Evolutionary conservation across 2,329 filamentous ascomycete genomes (phyloP).

Genomic region (Septoria petroselini): DNA sequence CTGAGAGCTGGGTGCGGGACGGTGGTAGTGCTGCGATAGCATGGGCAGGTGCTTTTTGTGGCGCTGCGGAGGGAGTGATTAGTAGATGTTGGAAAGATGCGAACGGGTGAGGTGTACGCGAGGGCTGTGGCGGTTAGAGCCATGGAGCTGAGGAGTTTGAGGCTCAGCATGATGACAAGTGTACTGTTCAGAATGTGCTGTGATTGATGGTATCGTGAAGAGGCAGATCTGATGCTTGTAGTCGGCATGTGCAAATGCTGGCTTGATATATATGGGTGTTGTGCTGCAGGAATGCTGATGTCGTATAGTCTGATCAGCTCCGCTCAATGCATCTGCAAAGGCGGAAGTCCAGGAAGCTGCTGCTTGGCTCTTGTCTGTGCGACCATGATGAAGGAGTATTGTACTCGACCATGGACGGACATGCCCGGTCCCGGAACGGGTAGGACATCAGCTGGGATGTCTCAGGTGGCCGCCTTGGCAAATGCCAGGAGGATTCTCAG

Average conservation of each 20-base stretch:
- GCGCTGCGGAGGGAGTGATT: not conserved
- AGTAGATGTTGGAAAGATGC: not conserved
- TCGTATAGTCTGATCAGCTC: too few relatives aligned
- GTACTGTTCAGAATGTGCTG: not conserved
- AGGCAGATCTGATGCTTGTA: too few relatives aligned
- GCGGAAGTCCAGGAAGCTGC: not conserved
- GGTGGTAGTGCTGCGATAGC: slow-evolving; percentile 17
- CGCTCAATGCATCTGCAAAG: not conserved
- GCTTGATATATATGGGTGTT: not conserved
- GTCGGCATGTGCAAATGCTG: not conserved
- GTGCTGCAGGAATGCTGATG: too few relatives aligned
- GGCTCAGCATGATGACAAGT: slow-evolving; percentile 1
- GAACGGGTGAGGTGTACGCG: not conserved
- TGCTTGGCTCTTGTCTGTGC: not conserved
- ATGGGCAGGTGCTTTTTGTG: slow-evolving; percentile 6
- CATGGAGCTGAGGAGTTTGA: not conserved
- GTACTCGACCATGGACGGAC: not conserved
- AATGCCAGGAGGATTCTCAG: not conserved
- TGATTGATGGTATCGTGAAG: not conserved
- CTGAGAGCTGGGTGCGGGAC: slow-evolving; percentile 10
- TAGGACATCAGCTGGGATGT: slow-evolving; percentile 6
- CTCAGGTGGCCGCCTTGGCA: slow-evolving; percentile 9
- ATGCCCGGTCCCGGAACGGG: not conserved
- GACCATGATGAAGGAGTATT: not conserved
- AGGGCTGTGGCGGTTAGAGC: not conserved